Evolutionary conservation across 2,329 filamentous ascomycete genomes (phyloP).

Genomic region (Fusarium sp.): DNA sequence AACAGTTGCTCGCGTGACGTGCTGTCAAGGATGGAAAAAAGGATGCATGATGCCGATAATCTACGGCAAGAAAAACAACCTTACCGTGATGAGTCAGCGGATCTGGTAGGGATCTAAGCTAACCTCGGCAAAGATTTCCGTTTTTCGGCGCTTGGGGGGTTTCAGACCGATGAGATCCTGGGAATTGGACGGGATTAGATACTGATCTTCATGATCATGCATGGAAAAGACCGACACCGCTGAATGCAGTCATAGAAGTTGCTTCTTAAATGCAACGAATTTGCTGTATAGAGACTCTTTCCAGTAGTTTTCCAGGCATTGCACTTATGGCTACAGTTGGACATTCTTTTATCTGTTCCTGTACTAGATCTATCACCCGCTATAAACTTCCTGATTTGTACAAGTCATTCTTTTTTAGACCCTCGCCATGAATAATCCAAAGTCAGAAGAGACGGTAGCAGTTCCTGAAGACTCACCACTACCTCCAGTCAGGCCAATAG

Average conservation of each 20-base stretch:
- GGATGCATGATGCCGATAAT: conserved; percentile 22
- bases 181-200: neutral
- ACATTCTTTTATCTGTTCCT: neutral
- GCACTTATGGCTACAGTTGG: too few species aligned
- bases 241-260: neutral
- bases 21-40: neutral
- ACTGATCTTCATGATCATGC: neutral
- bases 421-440: conserved; percentile 27
- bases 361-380: neutral
- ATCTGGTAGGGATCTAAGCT: neutral
- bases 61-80: conserved; percentile 8
- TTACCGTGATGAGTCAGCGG: conserved; percentile 40
- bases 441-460: neutral
- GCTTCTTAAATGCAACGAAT: neutral
- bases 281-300: neutral
- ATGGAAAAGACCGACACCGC: conserved; percentile 30
- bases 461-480: conserved; percentile 3
- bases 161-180: conserved; percentile 7
- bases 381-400: neutral
- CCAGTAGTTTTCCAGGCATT: neutral
- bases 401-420: neutral
- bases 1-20: conserved; percentile 31
- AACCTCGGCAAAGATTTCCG: conserved; percentile 20
- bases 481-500: conserved; percentile 20
- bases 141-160: conserved; percentile 17